Evolutionary conservation across 768 basidiomycete genomes (phyloP).

Genomic region (Trametes cinnabarina): DNA sequence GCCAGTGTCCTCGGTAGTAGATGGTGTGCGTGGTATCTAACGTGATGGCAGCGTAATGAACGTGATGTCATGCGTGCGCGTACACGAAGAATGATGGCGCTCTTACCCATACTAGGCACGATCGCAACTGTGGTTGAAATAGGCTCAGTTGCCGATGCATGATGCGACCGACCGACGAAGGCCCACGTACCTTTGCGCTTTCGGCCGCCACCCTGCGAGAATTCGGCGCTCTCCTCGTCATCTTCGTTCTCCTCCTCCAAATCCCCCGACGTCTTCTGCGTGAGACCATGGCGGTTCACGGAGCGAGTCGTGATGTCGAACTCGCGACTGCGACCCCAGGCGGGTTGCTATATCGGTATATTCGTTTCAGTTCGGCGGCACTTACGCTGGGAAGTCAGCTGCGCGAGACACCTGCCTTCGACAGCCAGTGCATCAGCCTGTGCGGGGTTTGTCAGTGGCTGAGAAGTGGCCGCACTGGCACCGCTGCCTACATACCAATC

Average conservation of each 20-base stretch:
- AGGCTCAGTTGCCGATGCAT: neutral
- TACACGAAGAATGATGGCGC: neutral
- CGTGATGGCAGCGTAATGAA: conserved; percentile 11
- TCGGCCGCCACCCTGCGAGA: conserved; percentile 62
- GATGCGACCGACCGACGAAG: neutral
- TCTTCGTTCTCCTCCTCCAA: conserved; percentile 76
- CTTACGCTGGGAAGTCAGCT: conserved; percentile 5
- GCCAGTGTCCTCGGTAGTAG: conserved; percentile 87
- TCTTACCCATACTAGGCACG: conserved; percentile 78
- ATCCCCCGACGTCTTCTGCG: conserved; percentile 69
- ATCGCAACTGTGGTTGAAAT: conserved; percentile 53
- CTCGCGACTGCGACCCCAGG: conserved; percentile 85
- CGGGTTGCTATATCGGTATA: conserved; percentile 64
- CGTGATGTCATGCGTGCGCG: conserved; percentile 18
- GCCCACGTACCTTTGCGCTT: conserved; percentile 52
- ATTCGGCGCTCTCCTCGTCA: conserved; percentile 45
- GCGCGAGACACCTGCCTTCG: conserved; percentile 47
- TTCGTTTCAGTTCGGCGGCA: conserved; percentile 13
- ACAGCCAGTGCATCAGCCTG: conserved; percentile 88
- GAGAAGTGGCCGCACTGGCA: conserved; percentile 15
- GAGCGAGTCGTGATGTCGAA: conserved; percentile 88
- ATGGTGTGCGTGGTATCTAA: conserved; percentile 86
- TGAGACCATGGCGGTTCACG: conserved; percentile 60
- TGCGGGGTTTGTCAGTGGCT: conserved; percentile 5
- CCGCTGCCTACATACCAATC: conserved; percentile 55